phyloP scores from a whole-genome alignment of 495 filamentous ascomycete genomes.

The Penicillium macrosclerotiorum region DNA sequence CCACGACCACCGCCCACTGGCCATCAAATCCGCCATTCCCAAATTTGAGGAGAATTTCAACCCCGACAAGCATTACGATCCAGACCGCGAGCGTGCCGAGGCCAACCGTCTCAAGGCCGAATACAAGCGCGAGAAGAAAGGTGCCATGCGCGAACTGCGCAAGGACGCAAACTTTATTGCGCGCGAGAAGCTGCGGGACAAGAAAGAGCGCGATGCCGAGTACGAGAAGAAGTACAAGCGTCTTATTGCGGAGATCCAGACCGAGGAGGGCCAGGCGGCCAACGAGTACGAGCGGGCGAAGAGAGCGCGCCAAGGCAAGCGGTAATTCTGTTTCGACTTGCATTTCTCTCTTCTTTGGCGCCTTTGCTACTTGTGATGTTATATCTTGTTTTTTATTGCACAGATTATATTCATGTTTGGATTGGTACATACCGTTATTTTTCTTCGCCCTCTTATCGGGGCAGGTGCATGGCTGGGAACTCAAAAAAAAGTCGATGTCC shows the following conservation, averaged over 20 bases:
- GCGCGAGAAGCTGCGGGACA: conserved; percentile 80
- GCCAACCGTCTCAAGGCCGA: conserved; percentile 76
- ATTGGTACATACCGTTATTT: conserved; percentile 28
- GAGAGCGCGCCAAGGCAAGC: conserved; percentile 62
- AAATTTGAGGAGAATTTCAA: conserved; percentile 97
- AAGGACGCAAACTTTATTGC: conserved; percentile 93
- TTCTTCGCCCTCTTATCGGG: conserved; percentile 7
- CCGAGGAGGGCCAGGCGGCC: conserved; percentile 79
- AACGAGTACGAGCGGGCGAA: conserved; percentile 90
- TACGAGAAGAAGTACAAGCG: conserved; percentile 95
- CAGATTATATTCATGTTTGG: conserved; percentile 14
- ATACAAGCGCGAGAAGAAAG: conserved; percentile 93
- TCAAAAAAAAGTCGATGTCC: conserved; percentile 25
- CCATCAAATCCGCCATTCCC: conserved; percentile 84
- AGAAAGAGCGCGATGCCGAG: conserved; percentile 83
- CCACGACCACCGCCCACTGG: conserved; percentile 83
- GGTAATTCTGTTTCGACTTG: conserved; percentile 25
- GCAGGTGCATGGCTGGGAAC: conserved; percentile 27
- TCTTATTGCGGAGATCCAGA: conserved; percentile 91
- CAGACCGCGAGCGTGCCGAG: conserved; percentile 82
- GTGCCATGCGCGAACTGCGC: conserved; percentile 86
- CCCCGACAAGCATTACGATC: conserved; percentile 93
- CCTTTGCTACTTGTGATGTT: conserved; percentile 7
- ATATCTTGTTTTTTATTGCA: conserved; percentile 14
- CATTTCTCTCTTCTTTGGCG: conserved; percentile 2